Conservation (phyloP, 345 rosid species). For the Eucalyptus regnans region DNA sequence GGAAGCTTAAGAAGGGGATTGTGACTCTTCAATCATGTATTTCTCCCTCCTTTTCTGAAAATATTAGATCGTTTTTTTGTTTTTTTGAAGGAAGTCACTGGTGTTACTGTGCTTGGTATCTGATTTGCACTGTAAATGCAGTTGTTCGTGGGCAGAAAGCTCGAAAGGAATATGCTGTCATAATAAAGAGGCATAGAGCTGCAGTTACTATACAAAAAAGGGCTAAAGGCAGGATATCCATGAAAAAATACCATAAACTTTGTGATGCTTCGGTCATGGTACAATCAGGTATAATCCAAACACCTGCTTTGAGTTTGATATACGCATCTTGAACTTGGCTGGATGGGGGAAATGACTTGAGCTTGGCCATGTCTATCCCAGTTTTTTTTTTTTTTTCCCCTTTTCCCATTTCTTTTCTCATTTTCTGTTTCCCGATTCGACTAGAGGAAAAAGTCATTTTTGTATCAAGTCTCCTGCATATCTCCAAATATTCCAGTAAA, state of each 20-base stretch:
- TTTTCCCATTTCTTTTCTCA: not conserved
- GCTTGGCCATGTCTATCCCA: not conserved
- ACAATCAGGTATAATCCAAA: slow-evolving; percentile 54
- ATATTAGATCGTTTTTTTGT: not conserved
- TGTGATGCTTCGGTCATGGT: slow-evolving; percentile 45
- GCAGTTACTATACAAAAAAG: slow-evolving; percentile 71
- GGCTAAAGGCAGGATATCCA: slow-evolving; percentile 37
- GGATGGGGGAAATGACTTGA: not conserved
- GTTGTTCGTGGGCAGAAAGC: slow-evolving; percentile 70
- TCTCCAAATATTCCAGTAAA: not conserved
- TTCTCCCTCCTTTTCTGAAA: not conserved
- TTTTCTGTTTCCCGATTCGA: not conserved
- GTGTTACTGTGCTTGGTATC: not conserved
- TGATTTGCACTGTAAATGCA: slow-evolving; percentile 15
- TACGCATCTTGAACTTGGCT: not conserved
- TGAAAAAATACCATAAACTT: slow-evolving; percentile 27
- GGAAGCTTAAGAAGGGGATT: slow-evolving; percentile 60
- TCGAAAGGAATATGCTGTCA: slow-evolving; percentile 58
- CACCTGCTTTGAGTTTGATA: not conserved
- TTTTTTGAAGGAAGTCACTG: not conserved
- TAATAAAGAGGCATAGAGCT: slow-evolving; percentile 65
- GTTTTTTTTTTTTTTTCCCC: not conserved
- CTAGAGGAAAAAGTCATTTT: not conserved
- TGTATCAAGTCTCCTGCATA: not conserved
- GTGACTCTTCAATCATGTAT: slow-evolving; percentile 79